phyloP scores from a whole-genome alignment of 176 grass and related monocot genomes.

The Otatea glauca region DNA sequence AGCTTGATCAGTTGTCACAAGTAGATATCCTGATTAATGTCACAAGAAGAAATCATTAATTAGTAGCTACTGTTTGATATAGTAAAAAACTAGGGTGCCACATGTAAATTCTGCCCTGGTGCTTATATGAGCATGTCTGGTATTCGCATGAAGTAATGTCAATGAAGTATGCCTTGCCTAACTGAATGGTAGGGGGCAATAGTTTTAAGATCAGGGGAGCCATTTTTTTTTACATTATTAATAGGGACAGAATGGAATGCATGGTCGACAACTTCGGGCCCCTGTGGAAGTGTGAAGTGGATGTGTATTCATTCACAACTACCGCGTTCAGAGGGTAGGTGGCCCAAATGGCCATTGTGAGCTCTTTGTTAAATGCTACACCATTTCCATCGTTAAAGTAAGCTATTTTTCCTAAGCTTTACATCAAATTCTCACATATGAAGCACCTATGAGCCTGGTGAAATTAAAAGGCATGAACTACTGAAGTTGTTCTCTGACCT shows the following conservation, averaged over 20 bases:
- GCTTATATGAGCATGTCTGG: background rate
- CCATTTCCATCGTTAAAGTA: constrained; percentile 13
- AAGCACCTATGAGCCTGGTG: background rate
- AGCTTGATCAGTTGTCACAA: background rate
- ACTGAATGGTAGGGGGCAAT: constrained; percentile 47
- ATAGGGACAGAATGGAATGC: constrained; percentile 51
- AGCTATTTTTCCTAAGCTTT: background rate
- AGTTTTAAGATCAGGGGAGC: constrained; percentile 45
- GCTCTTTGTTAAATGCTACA: constrained; percentile 35
- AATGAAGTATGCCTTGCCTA: constrained; percentile 62
- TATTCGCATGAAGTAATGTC: constrained; percentile 21
- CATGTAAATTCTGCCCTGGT: constrained; percentile 25
- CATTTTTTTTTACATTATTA: constrained; percentile 47
- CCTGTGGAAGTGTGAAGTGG: constrained; percentile 56
- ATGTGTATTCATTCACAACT: constrained; percentile 61
- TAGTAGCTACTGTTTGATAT: background rate
- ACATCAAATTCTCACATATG: background rate
- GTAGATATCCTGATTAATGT: background rate
- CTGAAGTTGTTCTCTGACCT: constrained; percentile 4
- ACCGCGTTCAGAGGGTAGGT: constrained; percentile 49
- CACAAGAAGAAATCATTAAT: background rate
- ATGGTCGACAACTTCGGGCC: constrained; percentile 61
- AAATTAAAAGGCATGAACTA: background rate
- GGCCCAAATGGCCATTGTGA: constrained; percentile 35
- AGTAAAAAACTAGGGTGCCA: constrained; percentile 16